phyloP scores from a whole-genome alignment of 805 yeast genomes.

The Wickerhamomyces queroliae region DNA sequence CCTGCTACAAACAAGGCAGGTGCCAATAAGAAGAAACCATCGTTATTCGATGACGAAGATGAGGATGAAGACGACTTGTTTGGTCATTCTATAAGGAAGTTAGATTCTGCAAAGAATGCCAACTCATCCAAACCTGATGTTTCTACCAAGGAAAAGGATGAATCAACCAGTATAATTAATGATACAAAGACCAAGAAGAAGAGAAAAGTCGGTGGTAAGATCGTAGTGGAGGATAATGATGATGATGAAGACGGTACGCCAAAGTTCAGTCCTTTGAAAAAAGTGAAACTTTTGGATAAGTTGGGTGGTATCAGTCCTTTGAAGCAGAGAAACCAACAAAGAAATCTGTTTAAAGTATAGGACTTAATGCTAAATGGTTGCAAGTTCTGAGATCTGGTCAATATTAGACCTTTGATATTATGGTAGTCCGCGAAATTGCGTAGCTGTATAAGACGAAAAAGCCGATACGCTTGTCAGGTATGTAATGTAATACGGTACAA shows the following conservation, averaged over 20 bases:
- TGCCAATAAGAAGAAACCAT: constrained; percentile 9
- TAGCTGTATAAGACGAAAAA: too few species aligned
- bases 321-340: constrained; percentile 21
- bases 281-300: constrained; percentile 19
- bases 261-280: constrained; percentile 16
- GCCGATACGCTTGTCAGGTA: too few species aligned
- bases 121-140: constrained; percentile 12
- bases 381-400: not conserved
- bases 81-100: constrained; percentile 11
- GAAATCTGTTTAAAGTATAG: constrained; percentile 19
- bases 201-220: constrained; percentile 15
- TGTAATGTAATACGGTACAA: too few species aligned
- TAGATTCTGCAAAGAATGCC: constrained; percentile 4
- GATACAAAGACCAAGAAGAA: constrained; percentile 8
- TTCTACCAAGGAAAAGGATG: constrained; percentile 8
- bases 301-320: constrained; percentile 22
- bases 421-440: not conserved
- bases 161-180: constrained; percentile 3
- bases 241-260: constrained; percentile 11
- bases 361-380: not conserved
- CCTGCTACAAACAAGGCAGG: not conserved
- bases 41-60: constrained; percentile 23
- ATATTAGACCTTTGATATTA: not conserved
- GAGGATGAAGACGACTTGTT: constrained; percentile 24
- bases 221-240: constrained; percentile 15